These are phyloP conservation scores for Acanthamoeba rhysodes DNA, from an alignment of 208 protist genomes.

Conservation along the genomic window DNA sequence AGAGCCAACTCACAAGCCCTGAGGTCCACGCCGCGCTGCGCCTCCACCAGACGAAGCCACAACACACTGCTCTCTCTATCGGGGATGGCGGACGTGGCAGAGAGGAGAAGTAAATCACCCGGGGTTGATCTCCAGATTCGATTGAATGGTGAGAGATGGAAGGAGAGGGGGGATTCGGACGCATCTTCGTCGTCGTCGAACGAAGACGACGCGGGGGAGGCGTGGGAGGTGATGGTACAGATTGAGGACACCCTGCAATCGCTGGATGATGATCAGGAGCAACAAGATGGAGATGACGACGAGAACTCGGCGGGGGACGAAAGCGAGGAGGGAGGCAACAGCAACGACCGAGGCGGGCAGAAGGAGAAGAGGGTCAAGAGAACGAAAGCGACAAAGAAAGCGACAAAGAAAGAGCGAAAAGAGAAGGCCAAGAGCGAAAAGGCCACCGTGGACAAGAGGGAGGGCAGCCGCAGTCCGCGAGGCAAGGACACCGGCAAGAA, in stretches of 20 bases:
- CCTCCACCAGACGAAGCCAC: too few relatives aligned
- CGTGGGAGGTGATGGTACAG: neutral
- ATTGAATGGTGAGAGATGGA: constrained; percentile 8
- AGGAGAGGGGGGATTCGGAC: neutral
- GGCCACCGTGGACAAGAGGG: neutral
- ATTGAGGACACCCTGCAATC: neutral
- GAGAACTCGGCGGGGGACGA: neutral
- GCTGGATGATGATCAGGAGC: neutral
- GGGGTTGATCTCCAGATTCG: neutral
- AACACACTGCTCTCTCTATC: too few relatives aligned
- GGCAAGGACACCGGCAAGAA: neutral
- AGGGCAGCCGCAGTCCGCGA: neutral
- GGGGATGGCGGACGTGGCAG: too few relatives aligned
- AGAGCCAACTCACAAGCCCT: too few relatives aligned
- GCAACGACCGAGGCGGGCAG: neutral
- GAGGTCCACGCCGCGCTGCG: too few relatives aligned
- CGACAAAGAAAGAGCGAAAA: neutral
- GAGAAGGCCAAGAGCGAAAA: neutral
- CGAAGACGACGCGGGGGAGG: neutral
- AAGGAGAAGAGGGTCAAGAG: neutral
- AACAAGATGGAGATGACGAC: neutral
- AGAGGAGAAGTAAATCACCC: too few relatives aligned
- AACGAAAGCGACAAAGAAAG: constrained; percentile 56
- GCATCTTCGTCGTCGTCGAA: neutral
- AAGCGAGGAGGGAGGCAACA: neutral